Evolutionary conservation across 2,329 filamentous ascomycete genomes (phyloP), one percentile per base, ranked within the genome.

Genomic region (Fusarium anthophilum): DNA sequence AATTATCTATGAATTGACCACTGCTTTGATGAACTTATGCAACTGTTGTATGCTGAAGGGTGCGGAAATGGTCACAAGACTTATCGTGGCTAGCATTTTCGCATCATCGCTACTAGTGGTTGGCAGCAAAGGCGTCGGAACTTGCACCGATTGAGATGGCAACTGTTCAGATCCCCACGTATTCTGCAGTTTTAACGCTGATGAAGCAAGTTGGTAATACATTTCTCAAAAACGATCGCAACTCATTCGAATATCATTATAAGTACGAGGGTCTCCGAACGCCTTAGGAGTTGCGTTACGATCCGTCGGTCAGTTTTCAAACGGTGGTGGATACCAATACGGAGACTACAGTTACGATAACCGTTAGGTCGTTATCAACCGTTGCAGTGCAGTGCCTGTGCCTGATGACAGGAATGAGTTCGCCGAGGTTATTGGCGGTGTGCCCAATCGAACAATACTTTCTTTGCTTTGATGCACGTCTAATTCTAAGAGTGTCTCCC

Each of bases 41-140:
- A 2, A 2, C 3, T 32, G 2, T 32, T 32, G 32, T 2, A 14
- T 14, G 32, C 32, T 35, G 32, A 35, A 35, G 1, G 32, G 1
- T 3, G 32, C 13, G 6, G 32, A 1, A 35, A 3, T 15, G 8
- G 0, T 37, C 8, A 37, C 15, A 17, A 37, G 35, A 37, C 9
- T 37, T 37, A 17, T 15, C 15, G 35, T 35, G 35, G 35, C 32
- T 35, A 5, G 32, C 14, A 17, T 35, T 35, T 35, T 35, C 15
- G 15, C 6, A 37, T 37, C 35, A 6, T 30, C 4, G 8, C 28
- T 32, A 32, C 30, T 4, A 32, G 30, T 2, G 32, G 32, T 18
- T 14, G 35, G 53, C 6, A 39, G 13, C 6, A 35, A 17, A 10
- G 13, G 32, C 9, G 22, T 45, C 10, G 12, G 26, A 2, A 13